Evolutionary conservation across 805 yeast genomes (phyloP), one percentile per base, ranked within the genome.

Genomic region (Saccharomycopsis fibuligera): DNA sequence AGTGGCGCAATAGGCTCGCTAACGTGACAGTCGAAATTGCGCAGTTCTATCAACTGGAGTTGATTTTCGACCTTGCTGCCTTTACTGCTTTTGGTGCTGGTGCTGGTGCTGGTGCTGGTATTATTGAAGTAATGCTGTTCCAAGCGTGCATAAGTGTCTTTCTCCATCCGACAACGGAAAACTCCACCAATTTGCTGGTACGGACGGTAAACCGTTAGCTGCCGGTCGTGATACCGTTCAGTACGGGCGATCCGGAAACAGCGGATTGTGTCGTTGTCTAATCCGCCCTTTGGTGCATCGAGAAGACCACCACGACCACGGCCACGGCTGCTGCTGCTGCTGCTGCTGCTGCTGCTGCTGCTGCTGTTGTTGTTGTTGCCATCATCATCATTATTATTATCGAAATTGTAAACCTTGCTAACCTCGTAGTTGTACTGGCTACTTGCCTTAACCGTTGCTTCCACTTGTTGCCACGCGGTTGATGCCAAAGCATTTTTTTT

Each of bases 211-310:
- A 50, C 39, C n/a, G 49, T 38, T 5, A 50, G n/a, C 29, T 14
- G 16, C 24, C 49, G 41, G 4, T 24, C 17, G 10, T 27, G 31
- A 36, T 50, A 50, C 41, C 38, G 43, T 30, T 42, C 27, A 16
- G 23, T 37, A 24, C 53, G 35, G 9, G 44, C 50, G 38, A 45
- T 37, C 35, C 42, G 41, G 37, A 50, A 50, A 39, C 53, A 50
- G n/a, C n/a, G n/a, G n/a, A n/a, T n/a, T n/a, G n/a, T 35, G 29
- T 45, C 12, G 45, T 38, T 5, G 41, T 36, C 23, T 39, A 27
- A 14, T 27, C 45, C 16, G 31, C n/a, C n/a, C n/a, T n/a, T 42
- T n/a, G 31, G 31, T 5, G 36, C 21, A 31, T 42, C 16, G 21
- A 22, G 24, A 21, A 22, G 21, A 21, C 14, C 27, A 12, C 21